Evolutionary conservation across 2,329 filamentous ascomycete species (phyloP).

Genomic region (Monosporascus sp.): DNA sequence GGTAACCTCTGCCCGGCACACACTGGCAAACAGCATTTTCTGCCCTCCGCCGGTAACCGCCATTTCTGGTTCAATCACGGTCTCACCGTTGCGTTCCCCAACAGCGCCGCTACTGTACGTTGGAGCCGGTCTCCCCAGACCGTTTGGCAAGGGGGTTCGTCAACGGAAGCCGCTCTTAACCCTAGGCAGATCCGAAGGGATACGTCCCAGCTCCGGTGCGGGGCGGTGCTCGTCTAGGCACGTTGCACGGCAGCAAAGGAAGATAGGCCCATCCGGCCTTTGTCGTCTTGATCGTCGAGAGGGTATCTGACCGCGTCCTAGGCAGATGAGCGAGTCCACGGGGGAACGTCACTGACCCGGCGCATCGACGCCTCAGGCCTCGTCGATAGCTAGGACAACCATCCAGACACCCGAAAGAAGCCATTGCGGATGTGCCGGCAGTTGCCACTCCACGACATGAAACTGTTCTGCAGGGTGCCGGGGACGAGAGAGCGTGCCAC

Average conservation of each 20-base stretch:
- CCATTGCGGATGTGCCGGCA: slow-evolving; percentile 49
- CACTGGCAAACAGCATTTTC: too few species aligned
- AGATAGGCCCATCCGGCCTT: neutral
- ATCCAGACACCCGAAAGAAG: slow-evolving; percentile 72
- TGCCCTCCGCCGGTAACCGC: too few species aligned
- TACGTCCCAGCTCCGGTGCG: neutral
- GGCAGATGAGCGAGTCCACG: slow-evolving; percentile 11
- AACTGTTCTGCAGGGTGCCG: slow-evolving; percentile 58
- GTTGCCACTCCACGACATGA: slow-evolving; percentile 50
- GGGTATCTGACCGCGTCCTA: neutral
- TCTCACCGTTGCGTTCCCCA: too few species aligned
- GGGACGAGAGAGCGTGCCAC: slow-evolving; percentile 62
- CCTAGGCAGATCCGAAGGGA: neutral
- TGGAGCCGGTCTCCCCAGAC: too few species aligned
- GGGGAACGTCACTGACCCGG: slow-evolving; percentile 17
- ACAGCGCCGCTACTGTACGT: too few species aligned
- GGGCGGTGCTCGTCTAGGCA: neutral
- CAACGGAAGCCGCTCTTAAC: neutral
- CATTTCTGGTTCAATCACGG: too few species aligned
- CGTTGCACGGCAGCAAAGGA: neutral
- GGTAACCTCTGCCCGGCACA: too few species aligned
- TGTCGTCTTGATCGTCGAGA: neutral
- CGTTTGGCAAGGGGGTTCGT: too few species aligned
- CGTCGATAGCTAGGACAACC: slow-evolving; percentile 67
- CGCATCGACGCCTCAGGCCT: slow-evolving; percentile 26